Percentiles rank a stretch among this genome's conserved stretches.
Conservation (phyloP, 495 filamentous ascomycete genomes). For the Aspergillus baeticus region DNA sequence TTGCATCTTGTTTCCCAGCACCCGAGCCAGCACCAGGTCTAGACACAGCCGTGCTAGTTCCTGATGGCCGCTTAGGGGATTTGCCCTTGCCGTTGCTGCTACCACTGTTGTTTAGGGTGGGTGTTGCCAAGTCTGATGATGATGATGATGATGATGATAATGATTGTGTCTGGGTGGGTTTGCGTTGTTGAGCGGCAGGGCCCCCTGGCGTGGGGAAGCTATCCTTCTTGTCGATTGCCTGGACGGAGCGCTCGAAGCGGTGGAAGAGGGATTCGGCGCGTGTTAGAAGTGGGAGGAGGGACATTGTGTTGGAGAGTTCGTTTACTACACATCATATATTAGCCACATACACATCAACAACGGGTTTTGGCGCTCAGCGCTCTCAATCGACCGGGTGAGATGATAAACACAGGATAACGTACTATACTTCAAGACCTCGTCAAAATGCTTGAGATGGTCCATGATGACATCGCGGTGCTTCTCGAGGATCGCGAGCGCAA, state of each 20-base stretch:
- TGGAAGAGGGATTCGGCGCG: conserved; percentile 86
- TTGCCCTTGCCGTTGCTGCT: conserved; percentile 31
- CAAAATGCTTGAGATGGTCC: conserved; percentile 89
- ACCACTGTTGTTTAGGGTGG: background rate
- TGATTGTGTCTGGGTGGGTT: conserved; percentile 20
- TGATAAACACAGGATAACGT: too few species aligned
- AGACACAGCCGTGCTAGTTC: conserved; percentile 23
- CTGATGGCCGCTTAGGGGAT: conserved; percentile 23
- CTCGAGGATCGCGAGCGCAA: conserved; percentile 93
- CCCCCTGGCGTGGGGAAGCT: conserved; percentile 74
- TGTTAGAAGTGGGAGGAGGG: conserved; percentile 77
- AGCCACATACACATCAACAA: too few species aligned
- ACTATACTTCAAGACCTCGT: conserved; percentile 97
- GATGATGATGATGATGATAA: too few species aligned
- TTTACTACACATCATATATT: too few species aligned
- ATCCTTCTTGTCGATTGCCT: conserved; percentile 83
- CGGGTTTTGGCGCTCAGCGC: too few species aligned
- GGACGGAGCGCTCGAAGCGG: conserved; percentile 81
- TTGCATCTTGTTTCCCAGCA: conserved; percentile 24
- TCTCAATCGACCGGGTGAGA: too few species aligned
- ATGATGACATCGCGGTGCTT: conserved; percentile 94
- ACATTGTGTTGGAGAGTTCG: conserved; percentile 89
- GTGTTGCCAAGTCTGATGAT: background rate
- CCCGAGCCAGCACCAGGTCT: conserved; percentile 23
- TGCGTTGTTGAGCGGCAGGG: conserved; percentile 50